Evolutionary conservation across 2,329 filamentous ascomycete species (phyloP), one percentile per base, ranked within the genome.

Genomic region (Penicillium fuscoglaucum): DNA sequence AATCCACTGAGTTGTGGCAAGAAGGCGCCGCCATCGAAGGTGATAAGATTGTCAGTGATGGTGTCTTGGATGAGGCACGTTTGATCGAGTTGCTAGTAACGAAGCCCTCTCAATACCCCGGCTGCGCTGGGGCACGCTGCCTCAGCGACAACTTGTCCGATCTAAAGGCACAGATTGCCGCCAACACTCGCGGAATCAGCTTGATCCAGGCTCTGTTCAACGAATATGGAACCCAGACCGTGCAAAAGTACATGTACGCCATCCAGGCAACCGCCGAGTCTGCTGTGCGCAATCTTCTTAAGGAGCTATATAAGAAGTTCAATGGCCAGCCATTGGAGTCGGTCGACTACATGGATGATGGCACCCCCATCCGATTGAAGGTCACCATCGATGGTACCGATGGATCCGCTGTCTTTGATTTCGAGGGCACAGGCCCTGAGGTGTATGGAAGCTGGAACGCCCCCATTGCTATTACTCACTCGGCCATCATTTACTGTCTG

Each of bases 321-420:
- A 82, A 86, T 63, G 88, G 88, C 2, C 82, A 85, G 57, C 85
- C 90, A n/a, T 82, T 96, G 0, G 83, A 84, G 8, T 89, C 91
- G 0, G 80, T 87, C 1, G 91, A 96, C 69, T 91, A 87, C 77
- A 95, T 96, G 90, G 91, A 96, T 66, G 91, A 96, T 66, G 91
- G 91, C 28, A 90, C 84, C 10, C 89, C 90, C 0, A 93, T 96
- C 67, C 80, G 83, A 52, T 82, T 96, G 7, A 88, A 86, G 61
- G 83, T 96, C 12, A 87, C 85, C 1, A 95, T 96, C 62, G 85
- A 93, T 68, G 83, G 84, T 0, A 81, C 86, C 0, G 87, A 89
- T 43, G 91, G 90, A 17, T 88, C 90, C 61, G 91, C 91, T 0
- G 78, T 89, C 0, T 96, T 95, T 68, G 87, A 95, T 74, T 90